Conservation (phyloP, 495 filamentous ascomycete species). For the Penicillium pulvis region DNA sequence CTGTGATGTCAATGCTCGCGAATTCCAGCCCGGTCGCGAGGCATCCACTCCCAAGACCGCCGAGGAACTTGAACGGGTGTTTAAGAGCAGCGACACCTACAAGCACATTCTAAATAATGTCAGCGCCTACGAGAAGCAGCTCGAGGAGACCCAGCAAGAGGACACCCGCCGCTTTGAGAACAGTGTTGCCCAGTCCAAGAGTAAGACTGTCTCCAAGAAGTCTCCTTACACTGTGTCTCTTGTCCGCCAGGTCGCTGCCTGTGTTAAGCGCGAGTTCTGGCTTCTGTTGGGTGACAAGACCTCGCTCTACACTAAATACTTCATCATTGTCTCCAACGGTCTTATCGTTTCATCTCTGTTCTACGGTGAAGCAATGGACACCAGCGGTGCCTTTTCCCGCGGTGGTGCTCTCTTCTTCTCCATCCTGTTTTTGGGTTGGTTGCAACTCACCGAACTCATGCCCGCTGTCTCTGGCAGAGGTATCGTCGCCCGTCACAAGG, state of each 20-base stretch:
- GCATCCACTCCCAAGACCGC: slow-evolving; percentile 62
- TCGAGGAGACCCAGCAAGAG: slow-evolving; percentile 59
- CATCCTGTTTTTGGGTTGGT: slow-evolving; percentile 74
- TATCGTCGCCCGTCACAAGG: slow-evolving; percentile 66
- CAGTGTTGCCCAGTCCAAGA: slow-evolving; percentile 66
- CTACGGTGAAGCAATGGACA: slow-evolving; percentile 63
- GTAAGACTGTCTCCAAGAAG: slow-evolving; percentile 65
- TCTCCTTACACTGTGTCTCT: slow-evolving; percentile 74
- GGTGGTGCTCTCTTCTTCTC: slow-evolving; percentile 74
- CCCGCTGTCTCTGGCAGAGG: slow-evolving; percentile 64
- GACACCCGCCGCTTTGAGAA: slow-evolving; percentile 71
- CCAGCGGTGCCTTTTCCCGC: slow-evolving; percentile 67
- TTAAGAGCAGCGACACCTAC: slow-evolving; percentile 54
- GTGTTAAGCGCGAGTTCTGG: slow-evolving; percentile 76
- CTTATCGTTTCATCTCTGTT: slow-evolving; percentile 76
- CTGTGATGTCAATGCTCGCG: slow-evolving; percentile 72
- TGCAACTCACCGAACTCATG: slow-evolving; percentile 71
- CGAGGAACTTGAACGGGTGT: slow-evolving; percentile 63
- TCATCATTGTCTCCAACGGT: slow-evolving; percentile 74
- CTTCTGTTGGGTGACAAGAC: slow-evolving; percentile 71
- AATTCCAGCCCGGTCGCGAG: slow-evolving; percentile 65
- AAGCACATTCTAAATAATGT: slow-evolving; percentile 58
- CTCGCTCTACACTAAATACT: slow-evolving; percentile 74
- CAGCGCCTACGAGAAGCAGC: slow-evolving; percentile 58
- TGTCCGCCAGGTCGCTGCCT: slow-evolving; percentile 65